Conservation (phyloP, 805 yeast species). For the Tetrapisispora arboricola region DNA sequence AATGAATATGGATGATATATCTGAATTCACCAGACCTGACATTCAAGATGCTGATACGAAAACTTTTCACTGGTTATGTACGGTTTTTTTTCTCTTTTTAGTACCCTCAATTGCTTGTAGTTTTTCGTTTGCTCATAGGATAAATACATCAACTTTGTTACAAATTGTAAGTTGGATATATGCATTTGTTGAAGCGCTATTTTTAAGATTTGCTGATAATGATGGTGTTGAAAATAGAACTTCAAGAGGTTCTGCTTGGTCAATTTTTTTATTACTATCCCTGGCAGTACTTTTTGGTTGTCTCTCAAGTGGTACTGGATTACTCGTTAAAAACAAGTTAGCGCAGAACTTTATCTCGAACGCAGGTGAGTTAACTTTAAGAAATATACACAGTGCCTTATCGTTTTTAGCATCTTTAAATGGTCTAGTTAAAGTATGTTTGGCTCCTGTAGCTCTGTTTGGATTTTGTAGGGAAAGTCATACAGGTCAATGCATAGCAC, state of each 20-base stretch:
- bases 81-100: slow-evolving; percentile 39
- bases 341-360: slow-evolving; percentile 28
- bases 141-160: slow-evolving; percentile 35
- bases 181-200: slow-evolving; percentile 44
- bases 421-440: slow-evolving; percentile 71
- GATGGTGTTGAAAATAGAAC: slow-evolving; percentile 59
- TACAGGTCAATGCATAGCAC: slow-evolving; percentile 93
- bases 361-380: slow-evolving; percentile 31
- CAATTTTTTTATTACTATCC: slow-evolving; percentile 36
- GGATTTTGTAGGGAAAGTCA: slow-evolving; percentile 80
- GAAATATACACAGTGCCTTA: slow-evolving; percentile 33
- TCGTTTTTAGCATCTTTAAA: slow-evolving; percentile 40
- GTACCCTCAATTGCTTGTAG: slow-evolving; percentile 48
- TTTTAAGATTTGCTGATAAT: slow-evolving; percentile 54
- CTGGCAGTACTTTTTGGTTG: slow-evolving; percentile 45
- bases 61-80: slow-evolving; percentile 54
- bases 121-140: slow-evolving; percentile 44
- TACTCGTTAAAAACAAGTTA: slow-evolving; percentile 29
- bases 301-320: slow-evolving; percentile 42
- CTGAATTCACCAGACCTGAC: slow-evolving; percentile 29
- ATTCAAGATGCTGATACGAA: slow-evolving; percentile 41
- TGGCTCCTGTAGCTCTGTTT: slow-evolving; percentile 74
- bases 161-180: slow-evolving; percentile 41
- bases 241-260: slow-evolving; percentile 59
- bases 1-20: slow-evolving; percentile 29